Base-by-base conservation (phyloP, 2,329 filamentous ascomycete species). In the Bipolaris gigantea region DNA sequence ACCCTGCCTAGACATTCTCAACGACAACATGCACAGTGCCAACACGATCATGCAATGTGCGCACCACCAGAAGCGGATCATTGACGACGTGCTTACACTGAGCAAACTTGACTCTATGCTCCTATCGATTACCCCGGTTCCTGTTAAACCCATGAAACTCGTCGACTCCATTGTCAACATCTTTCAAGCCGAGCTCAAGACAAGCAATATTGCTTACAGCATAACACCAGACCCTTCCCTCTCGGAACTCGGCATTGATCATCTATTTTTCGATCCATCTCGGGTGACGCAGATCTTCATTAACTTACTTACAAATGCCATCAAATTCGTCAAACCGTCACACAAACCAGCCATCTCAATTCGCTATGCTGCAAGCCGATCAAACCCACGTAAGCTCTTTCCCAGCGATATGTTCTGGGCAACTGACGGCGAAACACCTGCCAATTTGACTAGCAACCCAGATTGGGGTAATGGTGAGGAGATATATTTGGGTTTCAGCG, bases 211-310 rank as follows among this genome's bases (percentile, higher is more conserved):
- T 25, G 49, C 61, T 3, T 70, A 68, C 27, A 60, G 48, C 8
- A 57, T 76, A 6, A 50, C 60, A n/a, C 62, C 75, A 3, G 75
- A 79, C 34, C 55, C 63, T 2, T 76, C 76, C 0, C 70, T 78
- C 32, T 38, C 63, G 3, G 55, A 70, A 5, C 59, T 79, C 6
- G 59, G 59, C 4, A 66, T 78, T 10, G 72, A 76, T 18, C 70
- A 74, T 54, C 64, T 79, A 3, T 66, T 75, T 18, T 59, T 79
- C 0, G 78, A 80, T 53, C 74, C 76, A 0, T 76, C 71, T 32
- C 69, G 77, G 19, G 62, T 79, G 9, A 72, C 77, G 0, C 92
- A 96, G 66, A 91, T 96, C 54, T 84, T 93, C 41, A 90, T 88
- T 9, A 93, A 92, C 65, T 77, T 93, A 3, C 76, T 93, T 16